A percentile compares a stretch with the other conserved stretches of the same genome.
Conservation (phyloP, 352 stramenopile genomes). For the Blastocystis sp. region DNA sequence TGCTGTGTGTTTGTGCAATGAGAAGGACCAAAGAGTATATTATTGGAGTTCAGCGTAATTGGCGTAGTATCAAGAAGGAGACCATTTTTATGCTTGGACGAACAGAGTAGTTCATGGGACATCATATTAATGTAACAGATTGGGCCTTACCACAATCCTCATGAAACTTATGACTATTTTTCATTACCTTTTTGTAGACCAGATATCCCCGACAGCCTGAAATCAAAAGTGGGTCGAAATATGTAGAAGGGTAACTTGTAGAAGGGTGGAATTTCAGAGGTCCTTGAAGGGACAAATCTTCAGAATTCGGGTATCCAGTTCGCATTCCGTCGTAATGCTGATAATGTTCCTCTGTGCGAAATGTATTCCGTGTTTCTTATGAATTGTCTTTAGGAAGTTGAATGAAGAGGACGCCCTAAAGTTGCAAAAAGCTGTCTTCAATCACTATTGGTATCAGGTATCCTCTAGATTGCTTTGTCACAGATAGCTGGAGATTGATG, state of each 20-base stretch:
- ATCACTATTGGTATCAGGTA: slow-evolving; percentile 96
- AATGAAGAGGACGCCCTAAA: slow-evolving; percentile 66
- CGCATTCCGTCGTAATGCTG: slow-evolving; percentile 69
- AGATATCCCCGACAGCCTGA: slow-evolving; percentile 75
- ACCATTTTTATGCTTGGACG: slow-evolving; percentile 66
- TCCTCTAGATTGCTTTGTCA: background rate
- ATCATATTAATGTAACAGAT: slow-evolving; percentile 70
- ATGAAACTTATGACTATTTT: slow-evolving; percentile 99
- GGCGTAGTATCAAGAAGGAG: slow-evolving; percentile 53
- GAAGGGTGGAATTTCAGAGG: slow-evolving; percentile 80
- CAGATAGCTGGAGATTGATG: slow-evolving; percentile 86
- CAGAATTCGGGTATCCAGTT: slow-evolving; percentile 81
- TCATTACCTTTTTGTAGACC: slow-evolving; percentile 94
- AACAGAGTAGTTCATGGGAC: slow-evolving; percentile 47
- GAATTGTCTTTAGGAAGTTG: slow-evolving; percentile 60
- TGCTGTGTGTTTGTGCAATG: background rate
- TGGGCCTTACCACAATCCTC: slow-evolving; percentile 87
- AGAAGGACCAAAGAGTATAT: slow-evolving; percentile 19
- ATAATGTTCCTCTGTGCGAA: slow-evolving; percentile 49
- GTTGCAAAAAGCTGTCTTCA: slow-evolving; percentile 76
- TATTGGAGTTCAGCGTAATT: background rate
- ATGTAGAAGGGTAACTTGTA: background rate
- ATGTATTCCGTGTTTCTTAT: background rate
- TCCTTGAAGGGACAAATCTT: slow-evolving; percentile 86
- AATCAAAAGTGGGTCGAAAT: slow-evolving; percentile 64